Evolutionary conservation across 371 early-diverging fungal species (phyloP).

Genomic region (Capillidium rhysosporum): DNA sequence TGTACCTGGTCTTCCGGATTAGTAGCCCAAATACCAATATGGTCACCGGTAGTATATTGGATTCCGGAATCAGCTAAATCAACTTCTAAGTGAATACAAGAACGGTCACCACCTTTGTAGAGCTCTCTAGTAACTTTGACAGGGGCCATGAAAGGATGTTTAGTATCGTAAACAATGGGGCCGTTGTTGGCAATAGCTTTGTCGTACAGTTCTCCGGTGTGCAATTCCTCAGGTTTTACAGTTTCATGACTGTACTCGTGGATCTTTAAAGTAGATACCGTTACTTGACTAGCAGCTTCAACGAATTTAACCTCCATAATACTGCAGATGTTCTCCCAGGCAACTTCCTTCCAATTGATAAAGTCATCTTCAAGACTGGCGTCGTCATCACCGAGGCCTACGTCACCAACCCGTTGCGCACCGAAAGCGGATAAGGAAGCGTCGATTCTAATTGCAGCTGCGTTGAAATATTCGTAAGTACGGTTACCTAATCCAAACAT

Average conservation of each 20-base stretch:
- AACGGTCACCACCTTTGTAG: conserved; percentile 44
- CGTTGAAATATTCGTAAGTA: conserved; percentile 92
- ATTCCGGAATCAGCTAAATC: conserved; percentile 61
- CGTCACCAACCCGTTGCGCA: conserved; percentile 47
- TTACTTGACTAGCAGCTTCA: conserved; percentile 7
- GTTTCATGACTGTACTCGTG: conserved; percentile 19
- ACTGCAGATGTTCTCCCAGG: conserved; percentile 57
- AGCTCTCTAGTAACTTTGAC: conserved; percentile 35
- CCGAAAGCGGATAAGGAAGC: conserved; percentile 39
- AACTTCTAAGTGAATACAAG: conserved; percentile 82
- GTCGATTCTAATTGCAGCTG: conserved; percentile 47
- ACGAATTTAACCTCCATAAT: conserved; percentile 19
- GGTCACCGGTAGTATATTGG: conserved; percentile 81
- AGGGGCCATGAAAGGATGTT: conserved; percentile 55
- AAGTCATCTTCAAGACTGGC: conserved; percentile 88
- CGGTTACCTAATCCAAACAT: conserved; percentile 94
- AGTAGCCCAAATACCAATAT: conserved; percentile 81
- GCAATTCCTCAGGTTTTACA: conserved; percentile 20
- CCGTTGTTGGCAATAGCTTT: conserved; percentile 4
- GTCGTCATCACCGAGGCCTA: conserved; percentile 95
- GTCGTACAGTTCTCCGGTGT: conserved; percentile 35
- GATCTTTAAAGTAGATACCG: conserved; percentile 16
- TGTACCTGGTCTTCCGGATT: conserved; percentile 60
- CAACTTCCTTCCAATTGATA: conserved; percentile 72
- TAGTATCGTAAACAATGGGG: conserved; percentile 36